Base-by-base conservation (phyloP, 768 basidiomycete genomes). In the Podaxis mareebaensis region DNA sequence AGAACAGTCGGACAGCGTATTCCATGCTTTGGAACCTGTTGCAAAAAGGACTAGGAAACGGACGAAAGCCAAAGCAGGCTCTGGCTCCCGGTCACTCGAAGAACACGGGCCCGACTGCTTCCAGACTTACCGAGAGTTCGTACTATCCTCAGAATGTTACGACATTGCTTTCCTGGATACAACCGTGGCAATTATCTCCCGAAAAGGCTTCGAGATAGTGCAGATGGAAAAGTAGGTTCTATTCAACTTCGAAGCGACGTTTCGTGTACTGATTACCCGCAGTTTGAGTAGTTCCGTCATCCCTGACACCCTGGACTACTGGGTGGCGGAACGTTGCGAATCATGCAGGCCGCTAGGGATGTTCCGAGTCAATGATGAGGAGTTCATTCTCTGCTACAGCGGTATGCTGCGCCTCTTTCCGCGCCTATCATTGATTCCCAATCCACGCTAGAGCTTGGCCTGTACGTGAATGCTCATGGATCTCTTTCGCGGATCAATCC, bases 131-230 rank as follows among this genome's bases (percentile, higher is more conserved):
- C 88, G 93, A 73, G 91, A 95, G 72, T 96, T 96, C 75, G 91
- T 89, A 77, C 77, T 95, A 53, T 88, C 91, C 3, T 90, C 88
- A 0, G 95, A 97, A 68, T 90, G 95, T 0, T 91, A 86, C 66
- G 92, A 95, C 70, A 77, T 98, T 48, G 85, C 94, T 64, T 98
- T 98, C 79, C 78, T 98, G 65, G 93, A 93, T 71, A 89, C 91
- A 13, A 93, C 89, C 77, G 89, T 99, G 65, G 95, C 92, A 1
- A 90, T 99, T 53, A 83, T 96, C 24, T 95, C 94, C 67, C 86
- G 90, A 0, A 95, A 92, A 69, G 96, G 95, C 15, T 98, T 99
- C 69, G 95, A 97, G 77, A 97, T 99, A 69, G 96, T 99, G 94
- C 92, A 97, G 71, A 81, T 99, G 28, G 86, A 86, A 15, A 91